These are phyloP conservation scores for Trichoderma sp. DNA, from an alignment of 2,329 filamentous ascomycete genomes.

Conservation along the genomic window DNA sequence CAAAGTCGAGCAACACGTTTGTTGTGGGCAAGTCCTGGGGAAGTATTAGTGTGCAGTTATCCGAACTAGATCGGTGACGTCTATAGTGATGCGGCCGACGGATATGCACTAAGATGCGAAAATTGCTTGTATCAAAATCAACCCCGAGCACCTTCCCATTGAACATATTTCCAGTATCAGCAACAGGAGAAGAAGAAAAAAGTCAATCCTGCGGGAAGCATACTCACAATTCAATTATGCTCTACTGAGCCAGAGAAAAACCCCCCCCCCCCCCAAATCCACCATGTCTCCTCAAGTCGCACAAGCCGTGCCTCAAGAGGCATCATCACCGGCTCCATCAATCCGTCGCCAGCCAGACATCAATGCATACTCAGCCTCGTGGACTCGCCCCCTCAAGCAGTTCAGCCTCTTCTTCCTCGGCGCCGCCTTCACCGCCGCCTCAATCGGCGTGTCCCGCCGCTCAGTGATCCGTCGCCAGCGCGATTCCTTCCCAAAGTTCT, in stretches of 20 bases:
- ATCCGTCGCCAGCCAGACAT: constrained; percentile 12
- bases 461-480: constrained; percentile 62
- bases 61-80: background rate
- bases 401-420: constrained; percentile 71
- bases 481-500: constrained; percentile 66
- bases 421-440: constrained; percentile 69
- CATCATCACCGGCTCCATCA: background rate
- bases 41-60: background rate
- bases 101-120: background rate
- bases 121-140: constrained; percentile 8
- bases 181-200: background rate
- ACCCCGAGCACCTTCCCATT: background rate
- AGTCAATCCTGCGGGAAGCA: background rate
- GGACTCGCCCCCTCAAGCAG: constrained; percentile 40
- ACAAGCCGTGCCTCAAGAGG: background rate
- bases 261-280: background rate
- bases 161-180: background rate
- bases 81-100: background rate
- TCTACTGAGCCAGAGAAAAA: background rate
- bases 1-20: background rate
- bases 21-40: background rate
- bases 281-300: background rate
- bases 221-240: background rate
- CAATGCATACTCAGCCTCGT: constrained; percentile 17
- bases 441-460: constrained; percentile 67